Base-by-base conservation (phyloP, 2,329 filamentous ascomycete genomes). In the Rhinocladiella similis region DNA sequence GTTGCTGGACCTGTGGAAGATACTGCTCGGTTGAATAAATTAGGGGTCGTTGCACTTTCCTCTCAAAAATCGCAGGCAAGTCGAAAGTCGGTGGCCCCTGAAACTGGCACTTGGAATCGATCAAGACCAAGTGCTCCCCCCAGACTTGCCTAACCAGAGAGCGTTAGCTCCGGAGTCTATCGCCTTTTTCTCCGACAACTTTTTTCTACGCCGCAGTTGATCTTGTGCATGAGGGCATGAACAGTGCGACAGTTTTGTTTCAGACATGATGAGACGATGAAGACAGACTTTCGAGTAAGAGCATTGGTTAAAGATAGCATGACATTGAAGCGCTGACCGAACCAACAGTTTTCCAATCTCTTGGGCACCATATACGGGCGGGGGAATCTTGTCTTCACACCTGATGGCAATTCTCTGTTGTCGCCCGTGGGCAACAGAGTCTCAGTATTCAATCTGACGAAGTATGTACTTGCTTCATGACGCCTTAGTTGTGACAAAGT, bases 321-420 rank as follows among this genome's bases (percentile, higher is more conserved):
- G 16, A 43, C 27, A 9, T 29, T 13, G 35, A 14, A 29, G 19
- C 48, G 35, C 38, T 64, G 41, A 59, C 57, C 13, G 13, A n/a
- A 46, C 42, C 1, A 69, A 29, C 45, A 97, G 92, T 99, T 99
- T 78, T 96, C 93, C 73, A 99, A 97, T 77, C 84, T 99, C 72
- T 84, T 99, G 69, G 95, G 94, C 72, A 99, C 94, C 66, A 94
- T 99, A 71, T 99, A 97, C 80, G 91, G 91, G 79, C 90, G 92
- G 83, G 94, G 95, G 76, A 99, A 97, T 73, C 84, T 99, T 69
- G 83, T 97, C 71, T 99, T 95, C 80, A 95, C 90, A 68, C 91
- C 92, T 60, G 93, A 99, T 83, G 95, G 95, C 71, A 94, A 90
- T 68, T 93, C 91, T 76, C 83, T 99, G 64, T 90, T 95, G 69